These are phyloP conservation scores for Daedaleopsis nitida DNA, from an alignment of 768 basidiomycete genomes.

Conservation along the genomic window DNA sequence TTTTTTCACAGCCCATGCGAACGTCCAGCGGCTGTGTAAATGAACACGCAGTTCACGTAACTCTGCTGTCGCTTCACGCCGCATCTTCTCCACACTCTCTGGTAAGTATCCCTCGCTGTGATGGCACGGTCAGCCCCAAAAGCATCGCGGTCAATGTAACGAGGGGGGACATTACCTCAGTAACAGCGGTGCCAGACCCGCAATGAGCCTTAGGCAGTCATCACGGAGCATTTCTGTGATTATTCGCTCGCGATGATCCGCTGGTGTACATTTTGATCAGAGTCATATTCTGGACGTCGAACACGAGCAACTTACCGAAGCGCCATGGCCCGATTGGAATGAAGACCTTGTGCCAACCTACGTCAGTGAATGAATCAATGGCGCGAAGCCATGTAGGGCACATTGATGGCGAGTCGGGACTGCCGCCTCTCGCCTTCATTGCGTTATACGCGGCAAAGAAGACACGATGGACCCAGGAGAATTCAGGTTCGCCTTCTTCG, in stretches of 20 bases:
- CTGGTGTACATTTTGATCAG: constrained; percentile 9
- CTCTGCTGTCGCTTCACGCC: constrained; percentile 30
- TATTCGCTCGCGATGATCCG: constrained; percentile 25
- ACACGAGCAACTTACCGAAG: constrained; percentile 22
- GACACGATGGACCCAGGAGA: constrained; percentile 31
- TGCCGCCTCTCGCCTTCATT: constrained; percentile 34
- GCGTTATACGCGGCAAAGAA: constrained; percentile 36
- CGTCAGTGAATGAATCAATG: constrained; percentile 29
- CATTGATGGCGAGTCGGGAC: constrained; percentile 29
- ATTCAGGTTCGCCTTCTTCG: constrained; percentile 24
- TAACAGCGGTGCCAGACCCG: constrained; percentile 31
- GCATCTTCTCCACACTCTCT: constrained; percentile 31
- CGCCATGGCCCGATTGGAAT: constrained; percentile 36
- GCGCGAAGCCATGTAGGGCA: constrained; percentile 31
- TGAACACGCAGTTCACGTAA: constrained; percentile 28
- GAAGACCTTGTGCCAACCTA: constrained; percentile 34
- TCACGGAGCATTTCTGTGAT: constrained; percentile 34
- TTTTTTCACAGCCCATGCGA: constrained; percentile 37
- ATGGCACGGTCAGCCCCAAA: neutral
- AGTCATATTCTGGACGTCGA: neutral
- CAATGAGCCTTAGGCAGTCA: constrained; percentile 31
- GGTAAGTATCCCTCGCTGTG: constrained; percentile 33
- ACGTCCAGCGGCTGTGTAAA: constrained; percentile 34
- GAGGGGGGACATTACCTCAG: constrained; percentile 22
- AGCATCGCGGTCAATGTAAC: neutral